Conservation (phyloP, 495 filamentous ascomycete species). For the Tricharina praecox region DNA sequence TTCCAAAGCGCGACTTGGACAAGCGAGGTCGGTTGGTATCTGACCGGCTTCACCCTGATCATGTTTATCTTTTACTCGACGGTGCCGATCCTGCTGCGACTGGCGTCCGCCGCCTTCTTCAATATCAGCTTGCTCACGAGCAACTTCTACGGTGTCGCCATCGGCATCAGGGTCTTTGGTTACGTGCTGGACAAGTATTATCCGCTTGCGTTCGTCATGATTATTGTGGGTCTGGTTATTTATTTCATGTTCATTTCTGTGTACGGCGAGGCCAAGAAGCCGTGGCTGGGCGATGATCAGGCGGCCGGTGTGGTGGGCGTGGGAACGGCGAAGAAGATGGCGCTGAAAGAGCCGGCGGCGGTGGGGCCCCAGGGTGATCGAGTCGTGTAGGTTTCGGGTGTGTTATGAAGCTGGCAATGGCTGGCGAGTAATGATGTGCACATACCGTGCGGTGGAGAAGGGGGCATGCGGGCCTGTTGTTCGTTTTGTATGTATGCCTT, state of each 20-base stretch:
- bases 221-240: conserved; percentile 62
- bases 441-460: too few species aligned
- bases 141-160: conserved; percentile 93
- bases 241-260: conserved; percentile 66
- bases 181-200: conserved; percentile 75
- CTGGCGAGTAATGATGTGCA: too few species aligned
- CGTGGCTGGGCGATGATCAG: conserved; percentile 80
- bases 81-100: conserved; percentile 71
- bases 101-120: conserved; percentile 84
- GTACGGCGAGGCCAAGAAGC: conserved; percentile 82
- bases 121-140: conserved; percentile 85
- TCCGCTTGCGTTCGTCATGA: conserved; percentile 83
- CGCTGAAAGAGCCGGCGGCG: background rate
- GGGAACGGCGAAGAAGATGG: conserved; percentile 48
- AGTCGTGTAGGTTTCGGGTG: too few species aligned
- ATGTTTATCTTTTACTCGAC: conserved; percentile 73
- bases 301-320: conserved; percentile 62
- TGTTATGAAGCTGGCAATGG: too few species aligned
- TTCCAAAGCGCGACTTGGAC: conserved; percentile 56
- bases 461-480: too few species aligned
- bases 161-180: conserved; percentile 73
- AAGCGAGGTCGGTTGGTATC: conserved; percentile 53
- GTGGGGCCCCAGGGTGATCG: background rate
- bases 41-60: conserved; percentile 72
- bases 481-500: too few species aligned